Conservation (phyloP, 495 filamentous ascomycete species). For the Neurospora sublineolata region DNA sequence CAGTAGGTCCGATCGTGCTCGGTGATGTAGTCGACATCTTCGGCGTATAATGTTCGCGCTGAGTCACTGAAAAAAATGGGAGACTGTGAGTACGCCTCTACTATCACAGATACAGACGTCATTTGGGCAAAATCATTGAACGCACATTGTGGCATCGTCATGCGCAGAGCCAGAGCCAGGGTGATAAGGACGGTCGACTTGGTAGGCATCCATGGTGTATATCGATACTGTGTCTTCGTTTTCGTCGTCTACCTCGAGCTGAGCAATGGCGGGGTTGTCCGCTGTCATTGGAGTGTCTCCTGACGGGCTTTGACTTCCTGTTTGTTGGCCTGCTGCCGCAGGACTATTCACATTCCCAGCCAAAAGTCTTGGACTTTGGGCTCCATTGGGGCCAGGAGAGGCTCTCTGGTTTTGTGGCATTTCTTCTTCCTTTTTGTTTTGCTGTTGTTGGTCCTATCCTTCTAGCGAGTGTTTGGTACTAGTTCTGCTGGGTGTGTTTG, state of each 20-base stretch:
- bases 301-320: not conserved
- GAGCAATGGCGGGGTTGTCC: not conserved
- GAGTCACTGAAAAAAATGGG: constrained; percentile 25
- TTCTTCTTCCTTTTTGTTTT: not conserved
- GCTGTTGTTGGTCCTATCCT: not conserved
- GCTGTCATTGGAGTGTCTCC: not conserved
- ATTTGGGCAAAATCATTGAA: not conserved
- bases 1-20: constrained; percentile 63
- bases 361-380: not conserved
- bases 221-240: constrained; percentile 9
- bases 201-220: constrained; percentile 21
- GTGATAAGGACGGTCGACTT: constrained; percentile 15
- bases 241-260: constrained; percentile 4
- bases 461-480: constrained; percentile 2
- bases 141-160: constrained; percentile 38
- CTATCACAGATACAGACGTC: not conserved
- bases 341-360: not conserved
- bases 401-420: not conserved
- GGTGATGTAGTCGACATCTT: constrained; percentile 41
- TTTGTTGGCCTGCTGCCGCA: not conserved
- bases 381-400: not conserved
- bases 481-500: constrained; percentile 2
- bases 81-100: constrained; percentile 1
- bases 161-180: not conserved
- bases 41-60: constrained; percentile 47